Conservation (phyloP, 192 early-diverging fungal genomes). For the Dissophora ornata region DNA sequence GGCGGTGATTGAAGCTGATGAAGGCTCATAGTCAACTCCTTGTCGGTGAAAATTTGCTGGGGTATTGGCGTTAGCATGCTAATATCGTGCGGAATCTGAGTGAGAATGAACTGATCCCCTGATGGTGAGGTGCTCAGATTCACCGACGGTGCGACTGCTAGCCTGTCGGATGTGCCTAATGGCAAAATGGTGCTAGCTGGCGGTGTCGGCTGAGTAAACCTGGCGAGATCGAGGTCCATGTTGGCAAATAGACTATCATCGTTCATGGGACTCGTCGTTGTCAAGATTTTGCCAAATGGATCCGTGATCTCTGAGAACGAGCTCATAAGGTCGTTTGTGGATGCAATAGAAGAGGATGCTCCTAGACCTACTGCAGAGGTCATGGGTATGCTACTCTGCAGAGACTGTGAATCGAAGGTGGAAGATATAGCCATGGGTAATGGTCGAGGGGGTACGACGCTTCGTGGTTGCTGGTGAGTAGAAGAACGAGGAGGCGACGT, state of each 20-base stretch:
- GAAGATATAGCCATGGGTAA: conserved; percentile 7
- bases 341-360: conserved; percentile 7
- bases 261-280: conserved; percentile 21
- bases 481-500: too few relatives aligned
- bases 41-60: conserved; percentile 2
- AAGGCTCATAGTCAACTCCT: conserved; percentile 1
- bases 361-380: conserved; percentile 6
- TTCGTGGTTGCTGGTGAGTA: conserved; percentile 40
- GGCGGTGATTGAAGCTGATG: neutral
- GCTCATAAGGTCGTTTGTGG: conserved; percentile 9
- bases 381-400: conserved; percentile 50
- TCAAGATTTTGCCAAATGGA: conserved; percentile 13
- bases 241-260: conserved; percentile 39
- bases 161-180: conserved; percentile 1
- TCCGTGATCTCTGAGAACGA: conserved; percentile 12
- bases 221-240: conserved; percentile 34
- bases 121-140: neutral
- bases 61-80: conserved; percentile 24
- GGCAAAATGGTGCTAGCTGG: conserved; percentile 22
- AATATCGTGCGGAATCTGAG: conserved; percentile 21
- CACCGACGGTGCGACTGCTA: neutral
- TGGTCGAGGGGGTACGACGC: conserved; percentile 4
- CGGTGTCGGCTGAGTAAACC: conserved; percentile 23
- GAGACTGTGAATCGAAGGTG: conserved; percentile 9
- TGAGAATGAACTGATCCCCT: conserved; percentile 5